Evolutionary conservation across 805 yeast genomes (phyloP).

Genomic region (Ogataea chonburiensis): DNA sequence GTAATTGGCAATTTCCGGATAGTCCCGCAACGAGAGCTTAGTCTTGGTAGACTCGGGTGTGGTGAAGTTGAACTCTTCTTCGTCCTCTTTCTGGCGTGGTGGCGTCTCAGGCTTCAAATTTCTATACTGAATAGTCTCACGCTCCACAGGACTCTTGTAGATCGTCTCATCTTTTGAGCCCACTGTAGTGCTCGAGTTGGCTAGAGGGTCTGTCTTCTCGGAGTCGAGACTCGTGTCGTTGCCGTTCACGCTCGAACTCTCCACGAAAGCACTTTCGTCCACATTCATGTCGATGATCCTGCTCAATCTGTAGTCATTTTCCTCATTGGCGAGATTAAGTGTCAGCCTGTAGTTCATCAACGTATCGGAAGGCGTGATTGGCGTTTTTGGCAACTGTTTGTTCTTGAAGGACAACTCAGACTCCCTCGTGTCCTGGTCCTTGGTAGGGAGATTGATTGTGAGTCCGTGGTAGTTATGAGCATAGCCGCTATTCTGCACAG

Average conservation of each 20-base stretch:
- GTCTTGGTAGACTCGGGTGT: constrained; percentile 14
- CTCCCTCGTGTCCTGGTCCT: constrained; percentile 1
- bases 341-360: constrained; percentile 30
- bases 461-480: constrained; percentile 13
- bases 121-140: not conserved
- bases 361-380: constrained; percentile 26
- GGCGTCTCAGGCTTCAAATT: not conserved
- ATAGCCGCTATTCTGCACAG: constrained; percentile 9
- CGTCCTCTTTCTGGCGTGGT: constrained; percentile 1
- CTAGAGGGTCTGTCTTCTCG: constrained; percentile 3
- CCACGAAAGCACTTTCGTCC: constrained; percentile 6
- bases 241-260: constrained; percentile 4
- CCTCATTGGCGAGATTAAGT: constrained; percentile 24
- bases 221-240: constrained; percentile 7
- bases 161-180: constrained; percentile 2
- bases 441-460: constrained; percentile 15
- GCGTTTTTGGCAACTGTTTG: constrained; percentile 25
- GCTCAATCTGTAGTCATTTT: constrained; percentile 21
- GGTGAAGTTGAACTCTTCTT: constrained; percentile 14
- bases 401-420: constrained; percentile 5
- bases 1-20: constrained; percentile 4
- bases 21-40: constrained; percentile 3
- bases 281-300: constrained; percentile 20
- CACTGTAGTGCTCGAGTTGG: constrained; percentile 8
- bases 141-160: not conserved